Evolutionary conservation across 768 basidiomycete species (phyloP).

Genomic region (Naganishia onofrii): DNA sequence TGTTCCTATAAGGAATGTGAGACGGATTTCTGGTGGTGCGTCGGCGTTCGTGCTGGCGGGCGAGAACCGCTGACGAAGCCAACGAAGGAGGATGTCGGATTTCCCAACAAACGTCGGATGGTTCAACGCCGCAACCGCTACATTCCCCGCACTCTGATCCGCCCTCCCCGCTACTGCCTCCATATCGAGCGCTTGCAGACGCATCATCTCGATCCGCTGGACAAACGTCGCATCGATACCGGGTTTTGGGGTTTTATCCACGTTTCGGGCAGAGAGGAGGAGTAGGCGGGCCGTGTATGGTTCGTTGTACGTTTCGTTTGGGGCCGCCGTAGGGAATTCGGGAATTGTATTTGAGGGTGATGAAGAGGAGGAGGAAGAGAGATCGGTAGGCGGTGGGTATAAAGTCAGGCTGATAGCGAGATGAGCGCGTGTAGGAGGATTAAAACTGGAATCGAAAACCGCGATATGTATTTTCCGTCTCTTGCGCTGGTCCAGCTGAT

Average conservation of each 20-base stretch:
- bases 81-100: slow-evolving; percentile 59
- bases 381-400: slow-evolving; percentile 32
- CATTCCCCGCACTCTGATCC: slow-evolving; percentile 51
- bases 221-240: slow-evolving; percentile 69
- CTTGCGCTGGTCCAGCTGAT: too few species aligned
- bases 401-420: slow-evolving; percentile 62
- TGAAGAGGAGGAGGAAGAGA: not conserved
- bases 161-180: not conserved
- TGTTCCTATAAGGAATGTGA: slow-evolving; percentile 73
- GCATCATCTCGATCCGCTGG: slow-evolving; percentile 88
- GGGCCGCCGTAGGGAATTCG: slow-evolving; percentile 21
- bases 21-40: slow-evolving; percentile 53
- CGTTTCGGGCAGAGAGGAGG: slow-evolving; percentile 79
- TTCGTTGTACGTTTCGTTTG: not conserved
- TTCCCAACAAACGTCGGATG: slow-evolving; percentile 88
- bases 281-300: slow-evolving; percentile 71
- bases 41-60: too few species aligned
- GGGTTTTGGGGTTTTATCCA: slow-evolving; percentile 70
- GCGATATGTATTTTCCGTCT: slow-evolving; percentile 56
- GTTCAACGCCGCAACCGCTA: slow-evolving; percentile 77
- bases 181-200: slow-evolving; percentile 60
- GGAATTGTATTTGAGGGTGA: not conserved
- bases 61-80: slow-evolving; percentile 26
- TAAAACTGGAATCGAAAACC: slow-evolving; percentile 88
- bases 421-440: slow-evolving; percentile 85